Evolutionary conservation across 768 basidiomycete species (phyloP), one percentile per base, ranked within the genome.

Genomic region (Cubamyces lactineus): DNA sequence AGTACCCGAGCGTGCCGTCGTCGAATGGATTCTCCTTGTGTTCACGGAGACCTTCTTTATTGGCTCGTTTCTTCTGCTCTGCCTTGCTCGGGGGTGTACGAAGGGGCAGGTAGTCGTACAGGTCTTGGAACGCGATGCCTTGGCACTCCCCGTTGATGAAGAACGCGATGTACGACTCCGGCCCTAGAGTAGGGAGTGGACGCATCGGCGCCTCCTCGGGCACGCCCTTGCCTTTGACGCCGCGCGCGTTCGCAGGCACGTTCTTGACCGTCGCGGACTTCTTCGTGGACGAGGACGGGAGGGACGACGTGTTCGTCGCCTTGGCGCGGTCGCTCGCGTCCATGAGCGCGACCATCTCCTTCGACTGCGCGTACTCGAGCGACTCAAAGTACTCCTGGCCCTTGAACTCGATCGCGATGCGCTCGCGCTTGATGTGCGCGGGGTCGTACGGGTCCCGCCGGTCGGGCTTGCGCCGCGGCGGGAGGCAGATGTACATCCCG

Each of bases 371-470:
- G 72, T 97, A 98, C 73, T 98, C 96, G 63, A 92, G 79, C 62
- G 87, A 87, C 77, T 99, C 97, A 73, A 98, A 98, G 73, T 96
- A 95, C 65, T 94, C 91, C 75, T 96, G 95, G n/a, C 92, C 92
- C 75, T 96, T 97, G 76, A 94, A 92, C 62, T 92, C 91, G 71
- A 99, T 96, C 3, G 96, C 86, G 62, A 96, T 91, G 57, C 97
- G 91, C 70, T 94, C 92, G 57, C 97, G 86, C 65, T 87, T 86
- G 64, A 97, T 76, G 65, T 88, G 88, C 5, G 91, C 89, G 11
- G 96, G 91, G 72, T 97, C 92, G 66, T 86, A 76, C 1, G 82
- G 81, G 70, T 96, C 92, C 41, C 84, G 79, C 47, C 76, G 75
- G 67, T 84, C 74, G 16, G 88, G 80, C 67, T 81, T 72, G 34